A percentile compares a stretch with the other conserved stretches of the same genome.
phyloP scores from a whole-genome alignment of 768 basidiomycete species.

The Mycena latifolia region DNA sequence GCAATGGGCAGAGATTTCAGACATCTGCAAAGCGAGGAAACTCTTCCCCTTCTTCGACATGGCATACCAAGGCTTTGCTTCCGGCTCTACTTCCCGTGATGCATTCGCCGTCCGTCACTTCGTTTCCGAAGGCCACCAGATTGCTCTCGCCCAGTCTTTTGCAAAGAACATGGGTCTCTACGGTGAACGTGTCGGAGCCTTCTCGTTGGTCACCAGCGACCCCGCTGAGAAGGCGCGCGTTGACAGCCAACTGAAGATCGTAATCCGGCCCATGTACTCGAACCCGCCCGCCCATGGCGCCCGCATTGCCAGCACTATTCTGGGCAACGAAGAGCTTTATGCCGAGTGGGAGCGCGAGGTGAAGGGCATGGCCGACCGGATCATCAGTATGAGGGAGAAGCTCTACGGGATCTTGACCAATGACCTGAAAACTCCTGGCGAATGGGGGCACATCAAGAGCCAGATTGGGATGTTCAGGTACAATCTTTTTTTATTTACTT shows the following conservation, averaged over 20 bases:
- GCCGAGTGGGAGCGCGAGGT: constrained; percentile 92
- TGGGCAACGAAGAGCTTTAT: constrained; percentile 81
- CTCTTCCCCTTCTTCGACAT: constrained; percentile 99
- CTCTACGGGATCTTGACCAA: constrained; percentile 83
- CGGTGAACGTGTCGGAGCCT: constrained; percentile 97
- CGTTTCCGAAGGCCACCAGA: constrained; percentile 88
- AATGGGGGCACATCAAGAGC: constrained; percentile 95
- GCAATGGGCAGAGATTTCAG: constrained; percentile 93
- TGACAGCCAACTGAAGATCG: constrained; percentile 94
- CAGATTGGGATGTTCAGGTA: constrained; percentile 99
- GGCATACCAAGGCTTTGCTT: constrained; percentile 99
- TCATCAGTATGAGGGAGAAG: constrained; percentile 92
- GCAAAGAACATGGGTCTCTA: constrained; percentile 99
- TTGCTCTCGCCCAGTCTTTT: constrained; percentile 94
- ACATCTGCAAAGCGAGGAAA: constrained; percentile 88
- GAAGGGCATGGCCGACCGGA: constrained; percentile 95
- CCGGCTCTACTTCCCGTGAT: constrained; percentile 90
- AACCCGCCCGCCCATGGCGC: constrained; percentile 96
- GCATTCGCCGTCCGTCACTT: constrained; percentile 97
- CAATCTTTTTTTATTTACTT: constrained; percentile 5
- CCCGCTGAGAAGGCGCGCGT: constrained; percentile 87
- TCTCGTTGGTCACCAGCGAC: constrained; percentile 82
- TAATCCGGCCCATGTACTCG: constrained; percentile 97
- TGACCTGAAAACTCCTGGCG: constrained; percentile 89
- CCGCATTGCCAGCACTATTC: constrained; percentile 86